A percentile compares a stretch with the other conserved stretches of the same genome.
Conservation (phyloP, 768 basidiomycete species). For the Mycena latifolia region DNA sequence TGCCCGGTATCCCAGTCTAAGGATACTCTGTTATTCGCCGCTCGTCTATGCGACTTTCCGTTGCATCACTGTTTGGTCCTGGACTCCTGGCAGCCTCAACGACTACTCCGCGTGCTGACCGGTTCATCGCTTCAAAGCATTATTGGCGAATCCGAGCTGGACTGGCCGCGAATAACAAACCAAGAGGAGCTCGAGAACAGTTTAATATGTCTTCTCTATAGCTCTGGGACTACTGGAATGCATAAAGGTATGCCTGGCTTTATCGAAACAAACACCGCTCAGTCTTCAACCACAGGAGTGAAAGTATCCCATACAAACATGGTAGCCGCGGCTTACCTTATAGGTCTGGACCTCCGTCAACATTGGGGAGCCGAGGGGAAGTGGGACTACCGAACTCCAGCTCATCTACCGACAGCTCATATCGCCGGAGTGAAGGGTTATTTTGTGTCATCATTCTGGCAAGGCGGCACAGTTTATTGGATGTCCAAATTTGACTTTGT, state of each 20-base stretch:
- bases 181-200: constrained; percentile 27
- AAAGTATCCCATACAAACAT: constrained; percentile 31
- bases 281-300: constrained; percentile 16
- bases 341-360: constrained; percentile 4
- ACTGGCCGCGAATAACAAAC: constrained; percentile 27
- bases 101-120: constrained; percentile 17
- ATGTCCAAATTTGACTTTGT: constrained; percentile 30
- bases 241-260: constrained; percentile 19
- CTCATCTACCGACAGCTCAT: constrained; percentile 29
- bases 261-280: too few species aligned
- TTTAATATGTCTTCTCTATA: constrained; percentile 27
- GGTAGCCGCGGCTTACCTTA: constrained; percentile 2
- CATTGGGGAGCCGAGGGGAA: constrained; percentile 12
- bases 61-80: constrained; percentile 25
- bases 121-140: constrained; percentile 17
- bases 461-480: constrained; percentile 6
- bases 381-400: constrained; percentile 28
- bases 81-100: constrained; percentile 13
- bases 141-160: constrained; percentile 21
- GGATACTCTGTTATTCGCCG: constrained; percentile 7
- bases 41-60: constrained; percentile 24
- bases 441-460: too few species aligned
- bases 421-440: constrained; percentile 22
- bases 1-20: constrained; percentile 7
- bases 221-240: constrained; percentile 30